Conservation (phyloP, 768 basidiomycete genomes). For the Suillus ampliporus region DNA sequence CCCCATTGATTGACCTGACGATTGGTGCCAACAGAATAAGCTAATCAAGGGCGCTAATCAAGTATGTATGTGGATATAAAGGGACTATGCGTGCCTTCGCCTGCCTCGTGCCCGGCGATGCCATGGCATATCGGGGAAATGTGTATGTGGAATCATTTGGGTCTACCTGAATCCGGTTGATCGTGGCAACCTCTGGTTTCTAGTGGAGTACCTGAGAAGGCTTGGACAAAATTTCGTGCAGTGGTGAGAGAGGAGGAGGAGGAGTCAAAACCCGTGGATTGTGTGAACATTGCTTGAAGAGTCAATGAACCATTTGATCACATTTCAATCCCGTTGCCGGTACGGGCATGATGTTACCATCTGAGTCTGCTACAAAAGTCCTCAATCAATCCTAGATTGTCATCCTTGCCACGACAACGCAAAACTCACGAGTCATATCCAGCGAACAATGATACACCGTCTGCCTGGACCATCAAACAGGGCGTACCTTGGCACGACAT, state of each 20-base stretch:
- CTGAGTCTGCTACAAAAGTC: neutral
- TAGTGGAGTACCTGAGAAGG: neutral
- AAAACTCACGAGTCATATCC: slow-evolving; percentile 5
- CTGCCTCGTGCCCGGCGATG: slow-evolving; percentile 1
- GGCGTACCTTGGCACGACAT: neutral
- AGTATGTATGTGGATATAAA: neutral
- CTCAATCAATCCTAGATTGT: neutral
- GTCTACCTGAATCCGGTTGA: neutral
- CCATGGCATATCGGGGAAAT: neutral
- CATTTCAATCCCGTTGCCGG: neutral
- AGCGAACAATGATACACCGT: slow-evolving; percentile 4
- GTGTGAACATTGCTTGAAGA: neutral
- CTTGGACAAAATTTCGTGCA: neutral
- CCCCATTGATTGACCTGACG: neutral
- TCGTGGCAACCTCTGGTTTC: neutral
- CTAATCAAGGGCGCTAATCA: neutral
- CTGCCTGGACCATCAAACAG: neutral
- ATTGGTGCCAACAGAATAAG: slow-evolving; percentile 3
- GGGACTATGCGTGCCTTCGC: neutral
- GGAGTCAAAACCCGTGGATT: neutral
- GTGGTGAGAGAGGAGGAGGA: neutral
- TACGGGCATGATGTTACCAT: too few relatives aligned
- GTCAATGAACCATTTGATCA: neutral
- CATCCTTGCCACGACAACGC: neutral
- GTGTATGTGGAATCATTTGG: neutral